Evolutionary conservation across 108 stramenopile species (phyloP), one percentile per base, ranked within the genome.

Genomic region (Nannochloropsis salina): DNA sequence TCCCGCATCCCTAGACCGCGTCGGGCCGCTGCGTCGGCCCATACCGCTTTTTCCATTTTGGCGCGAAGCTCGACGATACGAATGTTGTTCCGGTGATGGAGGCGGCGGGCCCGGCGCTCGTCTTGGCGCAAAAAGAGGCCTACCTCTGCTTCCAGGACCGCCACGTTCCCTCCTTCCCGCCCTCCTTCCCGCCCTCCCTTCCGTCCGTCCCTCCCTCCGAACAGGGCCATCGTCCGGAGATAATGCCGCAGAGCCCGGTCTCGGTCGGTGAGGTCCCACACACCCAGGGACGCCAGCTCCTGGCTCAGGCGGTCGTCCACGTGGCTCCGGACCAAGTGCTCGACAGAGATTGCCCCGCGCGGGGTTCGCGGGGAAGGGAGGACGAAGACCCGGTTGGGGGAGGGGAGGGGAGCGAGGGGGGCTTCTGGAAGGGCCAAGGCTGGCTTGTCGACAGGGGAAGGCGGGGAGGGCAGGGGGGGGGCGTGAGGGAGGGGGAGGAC

Each of bases 101-200:
- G 4, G 20, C 61, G 15, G 20, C n/a, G 15, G 20, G 8, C 61
- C 61, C 3, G 61, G 20, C 61, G 15, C 61, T 74, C 61, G 6
- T 74, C 61, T n/a, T 74, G 61, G 20, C 61, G 15, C 61, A 74
- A 6, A 4, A 15, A 15, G 15, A 74, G n/a, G n/a, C 61, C 61
- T n/a, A 74, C n/a, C 61, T 74, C 61, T 74, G 61, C 61, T n/a
- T 74, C 61, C 61, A 74, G n/a, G 20, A 74, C 61, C 61, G 61
- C 61, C n/a, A n/a, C 61, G 20, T 74, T n/a, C 61, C 61, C 61
- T 74, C 61, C 61, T n/a, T 74, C 61, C 61, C 61, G 15, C 2
- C 61, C 61, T 74, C 61, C 61, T n/a, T 74, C 20, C 61, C n/a
- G 61, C n/a, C n/a, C 20, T n/a, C n/a, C n/a, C n/a, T n/a, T n/a